These are phyloP conservation scores for Aspergillus nidulans DNA, from an alignment of 495 filamentous ascomycete genomes.

Conservation along the genomic window DNA sequence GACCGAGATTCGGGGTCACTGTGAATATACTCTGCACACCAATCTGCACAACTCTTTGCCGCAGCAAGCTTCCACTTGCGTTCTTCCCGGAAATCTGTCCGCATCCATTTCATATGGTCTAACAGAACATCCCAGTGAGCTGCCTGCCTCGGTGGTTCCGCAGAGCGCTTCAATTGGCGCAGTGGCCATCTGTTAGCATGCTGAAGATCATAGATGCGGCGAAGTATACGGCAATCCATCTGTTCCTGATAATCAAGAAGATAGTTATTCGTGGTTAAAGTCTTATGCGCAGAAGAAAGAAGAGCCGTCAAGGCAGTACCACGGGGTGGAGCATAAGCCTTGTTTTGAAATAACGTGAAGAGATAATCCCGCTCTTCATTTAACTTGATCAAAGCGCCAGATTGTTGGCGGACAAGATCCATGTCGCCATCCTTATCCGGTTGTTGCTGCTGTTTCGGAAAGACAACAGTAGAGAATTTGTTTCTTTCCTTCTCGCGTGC, in stretches of 20 bases:
- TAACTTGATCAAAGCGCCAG: constrained; percentile 43
- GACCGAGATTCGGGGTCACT: constrained; percentile 56
- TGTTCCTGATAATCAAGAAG: constrained; percentile 72
- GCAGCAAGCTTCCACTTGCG: constrained; percentile 86
- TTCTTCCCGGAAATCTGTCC: constrained; percentile 91
- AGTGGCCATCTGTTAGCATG: constrained; percentile 86
- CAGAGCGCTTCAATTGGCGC: constrained; percentile 72
- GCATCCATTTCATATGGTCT: constrained; percentile 94
- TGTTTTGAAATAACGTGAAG: constrained; percentile 69
- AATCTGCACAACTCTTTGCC: constrained; percentile 69
- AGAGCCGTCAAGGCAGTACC: constrained; percentile 63
- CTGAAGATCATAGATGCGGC: constrained; percentile 82
- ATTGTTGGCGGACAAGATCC: constrained; percentile 38
- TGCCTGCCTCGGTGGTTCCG: constrained; percentile 69
- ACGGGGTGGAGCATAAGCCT: constrained; percentile 56
- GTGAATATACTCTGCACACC: constrained; percentile 76
- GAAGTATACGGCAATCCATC: constrained; percentile 77
- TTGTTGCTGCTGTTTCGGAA: constrained; percentile 52
- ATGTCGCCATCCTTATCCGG: constrained; percentile 34
- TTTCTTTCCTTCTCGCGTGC: constrained; percentile 58
- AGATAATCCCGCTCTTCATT: constrained; percentile 71
- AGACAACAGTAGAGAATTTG: constrained; percentile 75
- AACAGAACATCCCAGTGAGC: constrained; percentile 83
- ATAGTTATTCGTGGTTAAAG: constrained; percentile 71
- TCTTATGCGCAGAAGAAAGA: constrained; percentile 72